Evolutionary conservation across 345 rosid species (phyloP).

Genomic region (Firmiana major): DNA sequence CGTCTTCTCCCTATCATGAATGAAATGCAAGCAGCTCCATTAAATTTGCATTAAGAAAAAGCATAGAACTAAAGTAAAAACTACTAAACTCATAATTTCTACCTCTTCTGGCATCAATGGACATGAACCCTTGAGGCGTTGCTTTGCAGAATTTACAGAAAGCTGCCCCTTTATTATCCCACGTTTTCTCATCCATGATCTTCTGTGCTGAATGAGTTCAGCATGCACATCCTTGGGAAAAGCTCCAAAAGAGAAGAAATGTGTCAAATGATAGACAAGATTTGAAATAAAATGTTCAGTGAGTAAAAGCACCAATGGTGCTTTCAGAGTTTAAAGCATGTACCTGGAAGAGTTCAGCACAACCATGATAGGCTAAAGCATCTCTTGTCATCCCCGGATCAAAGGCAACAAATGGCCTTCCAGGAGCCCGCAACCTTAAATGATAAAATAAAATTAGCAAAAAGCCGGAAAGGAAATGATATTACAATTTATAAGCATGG

Average conservation of each 20-base stretch:
- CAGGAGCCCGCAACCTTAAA: constrained; percentile 73
- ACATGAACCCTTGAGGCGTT: constrained; percentile 72
- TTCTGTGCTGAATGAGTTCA: constrained; percentile 91
- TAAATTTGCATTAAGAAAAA: neutral
- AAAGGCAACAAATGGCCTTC: constrained; percentile 85
- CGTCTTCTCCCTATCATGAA: neutral
- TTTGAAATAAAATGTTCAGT: constrained; percentile 9
- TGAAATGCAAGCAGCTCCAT: neutral
- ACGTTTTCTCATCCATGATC: constrained; percentile 90
- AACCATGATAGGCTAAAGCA: constrained; percentile 91
- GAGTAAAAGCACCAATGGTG: constrained; percentile 14
- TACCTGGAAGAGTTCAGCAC: constrained; percentile 99
- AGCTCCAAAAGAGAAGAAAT: constrained; percentile 49
- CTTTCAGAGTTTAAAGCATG: constrained; percentile 22
- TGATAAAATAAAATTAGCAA: neutral
- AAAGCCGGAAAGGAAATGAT: constrained; percentile 1
- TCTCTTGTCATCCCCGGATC: constrained; percentile 98
- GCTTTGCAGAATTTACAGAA: constrained; percentile 53
- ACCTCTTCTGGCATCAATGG: constrained; percentile 98
- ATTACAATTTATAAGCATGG: neutral
- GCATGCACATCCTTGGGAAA: constrained; percentile 85
- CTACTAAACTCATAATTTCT: constrained; percentile 10
- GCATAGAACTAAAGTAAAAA: neutral
- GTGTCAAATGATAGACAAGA: constrained; percentile 23
- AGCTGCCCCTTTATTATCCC: constrained; percentile 77